Base-by-base conservation (phyloP, 164 flowering plant genomes). In the Annona cherimola region DNA sequence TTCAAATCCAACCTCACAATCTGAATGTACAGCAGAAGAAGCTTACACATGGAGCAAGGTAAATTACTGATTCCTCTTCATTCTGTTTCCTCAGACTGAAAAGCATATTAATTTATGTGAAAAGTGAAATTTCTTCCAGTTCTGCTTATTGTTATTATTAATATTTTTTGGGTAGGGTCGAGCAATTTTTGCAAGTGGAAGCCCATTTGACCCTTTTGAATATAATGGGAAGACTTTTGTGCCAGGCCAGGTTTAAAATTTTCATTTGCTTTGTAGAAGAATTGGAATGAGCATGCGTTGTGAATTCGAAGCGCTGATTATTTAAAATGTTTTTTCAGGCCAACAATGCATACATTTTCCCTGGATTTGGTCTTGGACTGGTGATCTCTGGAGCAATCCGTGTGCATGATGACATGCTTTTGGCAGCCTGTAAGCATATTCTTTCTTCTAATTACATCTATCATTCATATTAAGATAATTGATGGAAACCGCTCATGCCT, bases 21-120 rank as follows among this genome's bases (percentile, higher is more conserved):
- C 99, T 39, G 98, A 92, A 78, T 95, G 99, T 77, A 91, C 97
- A 18, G 98, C 98, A n/a, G 96, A 92, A 77, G 90, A 95, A 80
- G 99, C 98, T 73, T 95, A 92, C 76, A 83, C 87, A 9, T 95
- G 98, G 98, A 88, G 83, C 71, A 67, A 91, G 91, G 98, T 95
- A 81, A 71, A 62, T 59, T 8, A 4, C 35, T 39, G 40, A 42
- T 14, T 41, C 68, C 16, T 42, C 46, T 18, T 55, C 60, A n/a
- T 42, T 44, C 5, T 42, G 20, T 61, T 61, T 61, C 35, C 35
- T 61, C 57, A 50, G 14, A 50, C 14, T 50, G 14, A 16, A 50
- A 7, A 16, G 9, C 14, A 16, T 11, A 50, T 9, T 50, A 16
- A 9, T 50, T 50, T 50, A 50, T 50, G 14, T 50, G 57, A 11